A percentile compares a stretch with the other conserved stretches of the same genome.
Conservation (phyloP, 1,139 yeast genomes). For the Suhomyces kunorum region DNA sequence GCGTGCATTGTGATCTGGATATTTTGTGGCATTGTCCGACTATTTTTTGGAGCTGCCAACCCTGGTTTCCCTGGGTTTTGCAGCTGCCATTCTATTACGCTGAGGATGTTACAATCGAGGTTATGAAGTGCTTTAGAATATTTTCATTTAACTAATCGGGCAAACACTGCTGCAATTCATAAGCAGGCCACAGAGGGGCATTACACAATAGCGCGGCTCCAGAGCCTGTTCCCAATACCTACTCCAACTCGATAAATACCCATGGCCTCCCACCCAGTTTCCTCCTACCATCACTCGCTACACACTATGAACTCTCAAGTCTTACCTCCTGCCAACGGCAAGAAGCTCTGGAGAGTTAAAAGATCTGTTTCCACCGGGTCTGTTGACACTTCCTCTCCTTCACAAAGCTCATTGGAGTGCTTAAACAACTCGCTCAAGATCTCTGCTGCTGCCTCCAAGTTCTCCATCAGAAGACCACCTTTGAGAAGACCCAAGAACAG, state of each 20-base stretch:
- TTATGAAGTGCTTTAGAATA: slow-evolving; percentile 8
- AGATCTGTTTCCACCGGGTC: slow-evolving; percentile 26
- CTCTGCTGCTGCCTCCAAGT: slow-evolving; percentile 37
- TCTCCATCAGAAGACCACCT: slow-evolving; percentile 47
- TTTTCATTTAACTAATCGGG: slow-evolving; percentile 14
- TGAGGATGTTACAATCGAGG: slow-evolving; percentile 1
- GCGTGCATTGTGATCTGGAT: slow-evolving; percentile 1
- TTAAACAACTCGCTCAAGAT: slow-evolving; percentile 48
- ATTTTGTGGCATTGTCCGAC: slow-evolving; percentile 9
- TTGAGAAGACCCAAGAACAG: slow-evolving; percentile 52
- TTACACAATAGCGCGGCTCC: slow-evolving; percentile 7
- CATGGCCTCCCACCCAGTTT: slow-evolving; percentile 2
- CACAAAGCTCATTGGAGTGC: slow-evolving; percentile 37
- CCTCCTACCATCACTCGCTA: slow-evolving; percentile 1
- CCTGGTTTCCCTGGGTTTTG: slow-evolving; percentile 8
- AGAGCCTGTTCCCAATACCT: neutral
- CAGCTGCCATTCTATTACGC: slow-evolving; percentile 7
- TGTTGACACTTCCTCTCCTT: slow-evolving; percentile 13
- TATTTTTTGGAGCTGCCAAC: slow-evolving; percentile 5
- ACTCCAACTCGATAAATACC: slow-evolving; percentile 12
- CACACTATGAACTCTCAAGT: slow-evolving; percentile 19
- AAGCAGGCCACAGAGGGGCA: slow-evolving; percentile 9
- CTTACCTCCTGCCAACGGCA: slow-evolving; percentile 50
- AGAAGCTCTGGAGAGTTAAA: slow-evolving; percentile 51
- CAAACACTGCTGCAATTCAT: slow-evolving; percentile 6